Conservation (phyloP, 164 flowering plant species). For the Berberis vulgaris region DNA sequence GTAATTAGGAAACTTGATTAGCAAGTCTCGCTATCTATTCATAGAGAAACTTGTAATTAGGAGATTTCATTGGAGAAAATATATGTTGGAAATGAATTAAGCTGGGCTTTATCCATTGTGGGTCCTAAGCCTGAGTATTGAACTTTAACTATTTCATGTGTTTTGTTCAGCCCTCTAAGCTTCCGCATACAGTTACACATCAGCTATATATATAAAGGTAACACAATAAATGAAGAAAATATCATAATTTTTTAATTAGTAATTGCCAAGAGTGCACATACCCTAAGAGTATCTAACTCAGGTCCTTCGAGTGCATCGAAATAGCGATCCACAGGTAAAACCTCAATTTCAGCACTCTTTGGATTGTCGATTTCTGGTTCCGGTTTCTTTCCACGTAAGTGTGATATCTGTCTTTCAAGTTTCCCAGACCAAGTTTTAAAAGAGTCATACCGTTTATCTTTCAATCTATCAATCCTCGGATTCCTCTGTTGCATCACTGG, state of each 20-base stretch:
- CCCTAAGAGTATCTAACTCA: conserved; percentile 71
- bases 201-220: not conserved
- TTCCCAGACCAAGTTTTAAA: conserved; percentile 81
- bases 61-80: too few relatives aligned
- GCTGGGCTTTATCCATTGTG: too few relatives aligned
- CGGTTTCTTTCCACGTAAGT: conserved; percentile 42
- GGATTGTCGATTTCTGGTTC: conserved; percentile 12
- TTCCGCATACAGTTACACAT: too few relatives aligned
- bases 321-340: conserved; percentile 56
- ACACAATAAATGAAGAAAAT: not conserved
- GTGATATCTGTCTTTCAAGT: conserved; percentile 58
- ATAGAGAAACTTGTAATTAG: too few relatives aligned
- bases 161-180: too few relatives aligned
- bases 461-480: conserved; percentile 21
- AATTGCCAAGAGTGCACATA: conserved; percentile 14
- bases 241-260: not conserved
- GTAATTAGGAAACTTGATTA: too few relatives aligned
- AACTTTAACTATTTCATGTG: too few relatives aligned
- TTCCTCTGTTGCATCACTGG: conserved; percentile 10
- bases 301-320: conserved; percentile 91
- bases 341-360: conserved; percentile 21
- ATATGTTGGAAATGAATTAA: too few relatives aligned
- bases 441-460: conserved; percentile 53
- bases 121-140: too few relatives aligned
- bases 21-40: too few relatives aligned